A percentile compares a stretch with the other conserved stretches of the same genome.
Conservation (phyloP, 2,329 filamentous ascomycete genomes). For the Nigrospora osmanthi region DNA sequence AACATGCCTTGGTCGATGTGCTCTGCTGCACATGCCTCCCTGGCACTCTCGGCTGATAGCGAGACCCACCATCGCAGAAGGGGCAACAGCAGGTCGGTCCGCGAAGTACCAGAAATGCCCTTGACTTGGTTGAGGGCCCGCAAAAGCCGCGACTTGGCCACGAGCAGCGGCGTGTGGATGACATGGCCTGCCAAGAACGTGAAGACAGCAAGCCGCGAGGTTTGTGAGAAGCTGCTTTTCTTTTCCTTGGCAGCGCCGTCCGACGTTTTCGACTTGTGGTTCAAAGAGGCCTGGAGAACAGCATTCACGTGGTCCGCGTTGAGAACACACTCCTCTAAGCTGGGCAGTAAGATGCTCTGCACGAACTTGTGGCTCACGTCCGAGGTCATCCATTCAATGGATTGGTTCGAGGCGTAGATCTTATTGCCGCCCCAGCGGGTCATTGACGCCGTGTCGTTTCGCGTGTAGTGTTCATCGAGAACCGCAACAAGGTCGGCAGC, state of each 20-base stretch:
- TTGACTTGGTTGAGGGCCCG: slow-evolving; percentile 65
- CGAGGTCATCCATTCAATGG: slow-evolving; percentile 49
- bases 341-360: slow-evolving; percentile 60
- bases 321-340: slow-evolving; percentile 78
- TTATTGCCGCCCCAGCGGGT: slow-evolving; percentile 52
- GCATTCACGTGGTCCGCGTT: slow-evolving; percentile 64
- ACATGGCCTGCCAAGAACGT: slow-evolving; percentile 69
- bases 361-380: slow-evolving; percentile 55
- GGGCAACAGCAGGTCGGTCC: slow-evolving; percentile 71
- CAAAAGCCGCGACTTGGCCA: slow-evolving; percentile 66
- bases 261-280: slow-evolving; percentile 30
- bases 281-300: slow-evolving; percentile 53
- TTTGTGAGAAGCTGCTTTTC: slow-evolving; percentile 48
- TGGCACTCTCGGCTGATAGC: slow-evolving; percentile 42
- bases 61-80: slow-evolving; percentile 62
- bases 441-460: slow-evolving; percentile 26
- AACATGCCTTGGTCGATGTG: slow-evolving; percentile 32
- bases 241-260: slow-evolving; percentile 34
- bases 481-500: slow-evolving; percentile 60
- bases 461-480: slow-evolving; percentile 41
- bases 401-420: slow-evolving; percentile 54
- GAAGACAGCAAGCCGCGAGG: slow-evolving; percentile 57
- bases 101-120: slow-evolving; percentile 58
- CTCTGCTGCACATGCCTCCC: slow-evolving; percentile 36
- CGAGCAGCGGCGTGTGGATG: slow-evolving; percentile 57